Evolutionary conservation across 116 monocot species (phyloP).

Genomic region (Trichopus zeylanicus): DNA sequence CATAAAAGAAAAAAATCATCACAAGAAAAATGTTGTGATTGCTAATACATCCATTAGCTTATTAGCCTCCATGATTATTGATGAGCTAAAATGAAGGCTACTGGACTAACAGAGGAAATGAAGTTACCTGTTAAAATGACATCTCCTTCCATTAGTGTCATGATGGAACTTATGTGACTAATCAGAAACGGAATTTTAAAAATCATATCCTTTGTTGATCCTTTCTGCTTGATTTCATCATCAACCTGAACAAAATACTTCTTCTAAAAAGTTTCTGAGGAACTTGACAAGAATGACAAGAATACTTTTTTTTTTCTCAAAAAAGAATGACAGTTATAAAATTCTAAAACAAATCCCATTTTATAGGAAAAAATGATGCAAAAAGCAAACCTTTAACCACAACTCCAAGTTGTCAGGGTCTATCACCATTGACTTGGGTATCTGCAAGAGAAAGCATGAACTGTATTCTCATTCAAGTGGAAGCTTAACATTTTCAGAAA

Average conservation of each 20-base stretch:
- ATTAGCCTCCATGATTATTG: not conserved
- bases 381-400: slow-evolving; percentile 85
- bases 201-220: slow-evolving; percentile 94
- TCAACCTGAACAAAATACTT: slow-evolving; percentile 81
- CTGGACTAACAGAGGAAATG: not conserved
- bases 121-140: slow-evolving; percentile 86
- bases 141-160: slow-evolving; percentile 97
- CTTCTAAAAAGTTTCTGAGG: too few relatives aligned
- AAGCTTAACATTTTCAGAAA: not conserved
- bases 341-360: too few relatives aligned
- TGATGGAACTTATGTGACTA: slow-evolving; percentile 92
- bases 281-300: too few relatives aligned
- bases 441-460: slow-evolving; percentile 30
- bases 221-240: slow-evolving; percentile 81
- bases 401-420: slow-evolving; percentile 85
- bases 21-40: too few relatives aligned
- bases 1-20: too few relatives aligned
- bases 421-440: slow-evolving; percentile 62
- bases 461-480: not conserved
- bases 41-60: too few relatives aligned
- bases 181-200: slow-evolving; percentile 90
- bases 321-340: too few relatives aligned
- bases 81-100: not conserved
- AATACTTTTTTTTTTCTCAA: too few relatives aligned
- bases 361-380: not conserved